These are phyloP conservation scores for Penicillium sp. DNA, from an alignment of 2,329 filamentous ascomycete species.

Conservation along the genomic window DNA sequence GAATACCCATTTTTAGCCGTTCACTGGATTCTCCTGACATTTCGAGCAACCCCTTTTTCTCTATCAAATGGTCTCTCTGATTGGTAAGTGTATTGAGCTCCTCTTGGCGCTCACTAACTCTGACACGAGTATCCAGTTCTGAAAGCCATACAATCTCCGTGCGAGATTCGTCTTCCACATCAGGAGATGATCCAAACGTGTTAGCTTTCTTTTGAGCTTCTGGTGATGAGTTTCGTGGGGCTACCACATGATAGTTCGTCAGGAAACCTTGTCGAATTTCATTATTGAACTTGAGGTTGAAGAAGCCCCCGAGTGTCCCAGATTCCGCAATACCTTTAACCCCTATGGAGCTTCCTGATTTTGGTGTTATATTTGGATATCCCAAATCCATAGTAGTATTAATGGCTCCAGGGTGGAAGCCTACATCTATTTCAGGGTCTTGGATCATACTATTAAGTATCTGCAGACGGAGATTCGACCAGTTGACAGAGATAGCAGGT, in stretches of 20 bases:
- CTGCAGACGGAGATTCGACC: not conserved
- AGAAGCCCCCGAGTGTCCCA: not conserved
- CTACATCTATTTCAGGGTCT: not conserved
- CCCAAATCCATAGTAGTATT: not conserved
- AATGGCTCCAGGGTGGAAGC: not conserved
- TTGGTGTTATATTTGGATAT: not conserved
- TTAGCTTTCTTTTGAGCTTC: not conserved
- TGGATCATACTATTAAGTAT: not conserved
- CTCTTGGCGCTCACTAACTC: no score
- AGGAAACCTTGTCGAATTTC: not conserved
- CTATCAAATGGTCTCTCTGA: not conserved
- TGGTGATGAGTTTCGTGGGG: not conserved
- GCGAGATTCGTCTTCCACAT: not conserved
- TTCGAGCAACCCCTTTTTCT: no score
- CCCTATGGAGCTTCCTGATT: not conserved
- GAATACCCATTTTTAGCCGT: not conserved
- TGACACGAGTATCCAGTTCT: no score
- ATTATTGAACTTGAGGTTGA: not conserved
- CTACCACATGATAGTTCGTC: not conserved
- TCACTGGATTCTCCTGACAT: no score
- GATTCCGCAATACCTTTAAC: not conserved
- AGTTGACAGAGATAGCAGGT: not conserved
- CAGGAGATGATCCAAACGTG: not conserved
- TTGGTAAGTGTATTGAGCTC: not conserved
- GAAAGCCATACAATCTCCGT: not conserved